Conservation (phyloP, 148 eudicot species). For the Camellia lanceoleosa region DNA sequence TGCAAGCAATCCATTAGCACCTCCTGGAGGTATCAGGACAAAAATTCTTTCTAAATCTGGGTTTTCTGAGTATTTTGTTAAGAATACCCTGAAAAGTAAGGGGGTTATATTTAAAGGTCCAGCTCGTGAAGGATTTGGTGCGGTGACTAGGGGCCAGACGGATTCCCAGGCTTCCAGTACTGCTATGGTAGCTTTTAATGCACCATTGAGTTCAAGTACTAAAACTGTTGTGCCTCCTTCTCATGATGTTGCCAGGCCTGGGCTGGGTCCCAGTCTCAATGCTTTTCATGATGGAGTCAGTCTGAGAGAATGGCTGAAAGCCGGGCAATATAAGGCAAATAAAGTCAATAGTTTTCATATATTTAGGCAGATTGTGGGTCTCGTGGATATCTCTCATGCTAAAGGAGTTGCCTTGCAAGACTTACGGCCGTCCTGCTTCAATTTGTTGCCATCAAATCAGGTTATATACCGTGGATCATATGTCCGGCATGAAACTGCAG, state of each 20-base stretch:
- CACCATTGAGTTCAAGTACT: slow-evolving; percentile 25
- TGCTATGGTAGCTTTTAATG: slow-evolving; percentile 24
- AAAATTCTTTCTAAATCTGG: slow-evolving; percentile 80
- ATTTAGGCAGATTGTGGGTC: slow-evolving; percentile 65
- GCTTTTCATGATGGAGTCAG: slow-evolving; percentile 40
- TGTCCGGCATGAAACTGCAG: slow-evolving; percentile 27
- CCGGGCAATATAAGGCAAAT: slow-evolving; percentile 34
- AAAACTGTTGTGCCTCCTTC: slow-evolving; percentile 21
- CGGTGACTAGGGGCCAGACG: slow-evolving; percentile 24
- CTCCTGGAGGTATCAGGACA: slow-evolving; percentile 63
- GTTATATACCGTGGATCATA: slow-evolving; percentile 62
- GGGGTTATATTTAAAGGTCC: slow-evolving; percentile 65
- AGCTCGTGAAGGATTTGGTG: slow-evolving; percentile 27
- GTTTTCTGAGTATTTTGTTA: slow-evolving; percentile 67
- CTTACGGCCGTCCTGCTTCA: slow-evolving; percentile 78
- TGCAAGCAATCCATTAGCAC: slow-evolving; percentile 19
- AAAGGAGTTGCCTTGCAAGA: slow-evolving; percentile 58
- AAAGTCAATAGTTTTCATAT: slow-evolving; percentile 49
- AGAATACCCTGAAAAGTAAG: slow-evolving; percentile 67
- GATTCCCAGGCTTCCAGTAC: slow-evolving; percentile 24
- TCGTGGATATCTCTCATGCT: slow-evolving; percentile 64
- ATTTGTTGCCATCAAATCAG: slow-evolving; percentile 50
- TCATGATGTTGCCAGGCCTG: slow-evolving; percentile 10
- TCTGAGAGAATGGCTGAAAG: slow-evolving; percentile 80
- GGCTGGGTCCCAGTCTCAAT: slow-evolving; percentile 19